phyloP scores from a whole-genome alignment of 805 yeast genomes.

The Ogataea salicorniae region DNA sequence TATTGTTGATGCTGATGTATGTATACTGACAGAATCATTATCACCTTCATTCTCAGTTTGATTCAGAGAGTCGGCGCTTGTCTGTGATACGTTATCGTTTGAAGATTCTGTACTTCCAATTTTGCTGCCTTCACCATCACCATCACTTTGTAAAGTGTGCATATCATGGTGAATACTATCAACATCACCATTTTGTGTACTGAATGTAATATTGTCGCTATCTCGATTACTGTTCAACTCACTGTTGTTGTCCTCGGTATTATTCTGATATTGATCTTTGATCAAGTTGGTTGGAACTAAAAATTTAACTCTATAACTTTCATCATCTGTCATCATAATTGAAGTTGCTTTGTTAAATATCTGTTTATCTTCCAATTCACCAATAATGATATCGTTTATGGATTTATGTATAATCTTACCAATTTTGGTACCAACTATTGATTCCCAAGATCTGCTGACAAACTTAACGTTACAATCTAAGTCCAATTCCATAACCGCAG shows the following conservation, averaged over 20 bases:
- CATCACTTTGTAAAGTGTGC: background rate
- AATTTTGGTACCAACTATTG: constrained; percentile 63
- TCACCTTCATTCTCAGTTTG: constrained; percentile 5
- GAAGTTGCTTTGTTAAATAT: constrained; percentile 68
- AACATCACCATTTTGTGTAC: no score
- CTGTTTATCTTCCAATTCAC: constrained; percentile 55
- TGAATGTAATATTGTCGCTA: background rate
- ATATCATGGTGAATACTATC: no score
- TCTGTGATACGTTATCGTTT: no score
- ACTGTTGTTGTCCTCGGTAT: constrained; percentile 10
- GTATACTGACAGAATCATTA: constrained; percentile 24
- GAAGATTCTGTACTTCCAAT: no score
- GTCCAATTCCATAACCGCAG: constrained; percentile 79
- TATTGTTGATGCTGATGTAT: constrained; percentile 29
- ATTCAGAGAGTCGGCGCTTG: background rate
- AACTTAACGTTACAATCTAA: constrained; percentile 74
- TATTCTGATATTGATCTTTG: background rate
- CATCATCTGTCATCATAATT: constrained; percentile 67
- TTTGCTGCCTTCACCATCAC: background rate
- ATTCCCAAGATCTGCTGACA: constrained; percentile 72
- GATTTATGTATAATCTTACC: constrained; percentile 51
- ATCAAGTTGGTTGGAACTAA: constrained; percentile 36
- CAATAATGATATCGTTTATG: constrained; percentile 59
- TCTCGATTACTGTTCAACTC: constrained; percentile 7
- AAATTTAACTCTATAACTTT: constrained; percentile 73